Evolutionary conservation across 2,329 filamentous ascomycete species (phyloP).

Genomic region (Cercospora sp.): DNA sequence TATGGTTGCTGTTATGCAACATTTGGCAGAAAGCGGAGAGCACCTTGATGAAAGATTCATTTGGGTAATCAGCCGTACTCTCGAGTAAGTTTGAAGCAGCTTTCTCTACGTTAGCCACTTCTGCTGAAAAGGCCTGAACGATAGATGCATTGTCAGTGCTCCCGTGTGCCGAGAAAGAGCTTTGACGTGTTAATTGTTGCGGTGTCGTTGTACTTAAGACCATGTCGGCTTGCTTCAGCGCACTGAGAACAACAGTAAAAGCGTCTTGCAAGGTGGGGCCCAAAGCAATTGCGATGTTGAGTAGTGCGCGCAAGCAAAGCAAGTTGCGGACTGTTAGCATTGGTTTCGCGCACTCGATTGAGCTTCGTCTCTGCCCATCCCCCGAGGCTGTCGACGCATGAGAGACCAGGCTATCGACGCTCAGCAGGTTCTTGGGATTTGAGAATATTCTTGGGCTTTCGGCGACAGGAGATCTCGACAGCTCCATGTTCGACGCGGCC

Average conservation of each 20-base stretch:
- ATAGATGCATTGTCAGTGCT: slow-evolving; percentile 32
- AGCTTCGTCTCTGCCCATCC: slow-evolving; percentile 60
- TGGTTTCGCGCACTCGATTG: slow-evolving; percentile 53
- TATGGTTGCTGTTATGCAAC: slow-evolving; percentile 47
- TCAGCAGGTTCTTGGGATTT: slow-evolving; percentile 71
- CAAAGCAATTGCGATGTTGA: slow-evolving; percentile 94
- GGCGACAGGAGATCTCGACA: slow-evolving; percentile 37
- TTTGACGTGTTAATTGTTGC: slow-evolving; percentile 32
- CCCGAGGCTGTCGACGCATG: slow-evolving; percentile 54
- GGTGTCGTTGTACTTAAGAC: slow-evolving; percentile 61
- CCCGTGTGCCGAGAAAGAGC: slow-evolving; percentile 23
- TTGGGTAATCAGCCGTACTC: slow-evolving; percentile 87
- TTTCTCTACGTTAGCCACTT: slow-evolving; percentile 85
- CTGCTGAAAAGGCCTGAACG: slow-evolving; percentile 59
- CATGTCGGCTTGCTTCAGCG: slow-evolving; percentile 87
- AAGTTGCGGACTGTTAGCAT: slow-evolving; percentile 85
- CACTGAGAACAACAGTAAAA: slow-evolving; percentile 90
- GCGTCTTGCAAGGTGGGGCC: slow-evolving; percentile 81
- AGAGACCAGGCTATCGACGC: slow-evolving; percentile 69
- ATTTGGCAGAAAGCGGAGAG: slow-evolving; percentile 73
- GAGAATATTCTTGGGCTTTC: slow-evolving; percentile 64
- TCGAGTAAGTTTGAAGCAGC: slow-evolving; percentile 85
- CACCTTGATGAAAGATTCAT: slow-evolving; percentile 75
- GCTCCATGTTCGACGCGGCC: slow-evolving; percentile 41
- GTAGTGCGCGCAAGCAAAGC: slow-evolving; percentile 80